phyloP scores from a whole-genome alignment of 2,329 filamentous ascomycete species.

The Mycocentrospora acerina region DNA sequence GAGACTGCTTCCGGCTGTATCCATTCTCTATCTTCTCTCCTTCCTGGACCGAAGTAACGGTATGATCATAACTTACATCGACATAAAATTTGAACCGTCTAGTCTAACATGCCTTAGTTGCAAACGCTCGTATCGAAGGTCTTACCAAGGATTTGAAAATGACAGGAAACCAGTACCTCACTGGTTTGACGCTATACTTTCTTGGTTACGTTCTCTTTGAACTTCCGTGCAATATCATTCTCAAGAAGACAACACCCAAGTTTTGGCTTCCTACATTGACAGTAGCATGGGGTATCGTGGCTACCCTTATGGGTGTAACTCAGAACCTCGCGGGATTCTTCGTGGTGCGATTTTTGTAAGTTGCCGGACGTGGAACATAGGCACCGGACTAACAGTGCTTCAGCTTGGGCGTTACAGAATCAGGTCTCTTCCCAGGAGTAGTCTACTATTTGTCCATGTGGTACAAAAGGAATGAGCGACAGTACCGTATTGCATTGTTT shows the following conservation, averaged over 20 bases:
- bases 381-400: conserved; percentile 2
- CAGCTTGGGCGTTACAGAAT: conserved; percentile 39
- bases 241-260: conserved; percentile 61
- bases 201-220: conserved; percentile 53
- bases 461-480: conserved; percentile 62
- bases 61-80: conserved; percentile 6
- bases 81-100: not conserved
- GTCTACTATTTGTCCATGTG: conserved; percentile 64
- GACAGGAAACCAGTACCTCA: conserved; percentile 59
- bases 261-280: conserved; percentile 53
- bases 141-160: conserved; percentile 33
- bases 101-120: conserved; percentile 23
- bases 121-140: conserved; percentile 51
- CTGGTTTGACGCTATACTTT: conserved; percentile 67
- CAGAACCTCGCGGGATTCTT: conserved; percentile 51
- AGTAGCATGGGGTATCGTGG: conserved; percentile 50
- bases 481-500: conserved; percentile 61
- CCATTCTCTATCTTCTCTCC: conserved; percentile 44
- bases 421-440: conserved; percentile 42
- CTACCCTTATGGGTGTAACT: conserved; percentile 54
- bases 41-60: conserved; percentile 43
- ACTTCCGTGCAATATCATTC: conserved; percentile 47
- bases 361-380: not conserved
- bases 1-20: conserved; percentile 47
- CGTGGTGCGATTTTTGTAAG: conserved; percentile 50